Evolutionary conservation across 2,329 filamentous ascomycete genomes (phyloP).

Genomic region (Hansfordia pulvinata): DNA sequence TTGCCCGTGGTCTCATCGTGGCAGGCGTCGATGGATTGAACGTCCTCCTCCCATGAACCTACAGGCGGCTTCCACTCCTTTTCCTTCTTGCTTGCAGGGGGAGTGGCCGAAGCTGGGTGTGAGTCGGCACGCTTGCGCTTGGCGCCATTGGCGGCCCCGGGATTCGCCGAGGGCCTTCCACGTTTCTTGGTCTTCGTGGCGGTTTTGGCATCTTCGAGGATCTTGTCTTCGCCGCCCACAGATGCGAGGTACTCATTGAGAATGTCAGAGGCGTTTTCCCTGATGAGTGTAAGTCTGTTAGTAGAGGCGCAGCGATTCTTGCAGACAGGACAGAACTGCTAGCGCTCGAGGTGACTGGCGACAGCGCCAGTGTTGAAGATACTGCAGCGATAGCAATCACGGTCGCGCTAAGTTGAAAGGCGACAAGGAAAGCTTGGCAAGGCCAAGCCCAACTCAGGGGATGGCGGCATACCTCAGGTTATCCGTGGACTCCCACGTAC

Average conservation of each 20-base stretch:
- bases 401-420: too few relatives aligned
- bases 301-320: too few relatives aligned
- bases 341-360: too few relatives aligned
- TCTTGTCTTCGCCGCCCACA: conserved; percentile 48
- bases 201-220: conserved; percentile 35
- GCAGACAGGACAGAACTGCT: too few relatives aligned
- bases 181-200: conserved; percentile 44
- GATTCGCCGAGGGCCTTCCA: conserved; percentile 27
- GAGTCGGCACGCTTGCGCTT: conserved; percentile 36
- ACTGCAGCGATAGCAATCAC: too few relatives aligned
- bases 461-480: conserved; percentile 53
- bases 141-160: conserved; percentile 19
- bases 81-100: conserved; percentile 28
- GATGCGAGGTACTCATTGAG: conserved; percentile 49
- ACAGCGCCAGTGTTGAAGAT: too few relatives aligned
- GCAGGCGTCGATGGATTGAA: conserved; percentile 58
- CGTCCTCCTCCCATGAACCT: conserved; percentile 66
- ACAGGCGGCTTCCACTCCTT: conserved; percentile 51
- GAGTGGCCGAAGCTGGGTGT: conserved; percentile 33
- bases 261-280: conserved; percentile 43
- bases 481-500: conserved; percentile 68
- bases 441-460: too few relatives aligned
- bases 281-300: too few relatives aligned
- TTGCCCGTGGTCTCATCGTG: conserved; percentile 47
- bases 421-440: too few relatives aligned